Evolutionary conservation across 352 stramenopile genomes (phyloP), one percentile per base, ranked within the genome.

Genomic region (Pythium brachiatum): DNA sequence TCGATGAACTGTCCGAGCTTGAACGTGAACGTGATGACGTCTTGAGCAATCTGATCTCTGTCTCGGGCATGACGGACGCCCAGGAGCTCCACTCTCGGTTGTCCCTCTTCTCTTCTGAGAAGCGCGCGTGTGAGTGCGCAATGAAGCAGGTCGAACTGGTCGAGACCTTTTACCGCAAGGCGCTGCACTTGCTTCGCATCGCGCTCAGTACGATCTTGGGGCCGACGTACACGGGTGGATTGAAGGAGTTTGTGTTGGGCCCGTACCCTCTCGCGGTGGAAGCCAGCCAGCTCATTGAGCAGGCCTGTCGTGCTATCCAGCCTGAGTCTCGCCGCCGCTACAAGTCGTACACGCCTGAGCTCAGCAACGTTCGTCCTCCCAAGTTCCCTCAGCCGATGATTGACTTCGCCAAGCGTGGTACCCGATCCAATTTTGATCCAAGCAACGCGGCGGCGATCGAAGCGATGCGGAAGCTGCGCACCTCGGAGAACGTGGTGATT

Each of bases 401-500:
- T 7, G 76, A 86, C 53, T 79, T 79, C 47, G 76, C 76, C 21
- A 70, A 73, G 60, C 76, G 76, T 25, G 69, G 72, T 15, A 67
- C 74, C 0, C 68, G 72, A 12, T 63, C 60, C 2, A 76, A 72
- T 58, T 66, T 70, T 32, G 72, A 79, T 39, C 64, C 66, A 26
- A 71, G 70, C 57, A 79, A 73, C 52, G 34, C 72, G 0, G 70
- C 70, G 79, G 70, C 79, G 60, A 81, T 90, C 55, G 78, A 95
- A 76, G 82, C 82, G 53, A 86, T 86, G 73, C 81, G 86, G 26
- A 88, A 92, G 55, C 69, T 95, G 34, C 83, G 86, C 58, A 73
- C 66, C 56, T 85, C 86, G 6, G 86, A 95, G 62, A 93, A 90
- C 60, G 76, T 91, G 16, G 62, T 93, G 43, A 89, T 95, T 70